Base-by-base conservation (phyloP, 2,329 filamentous ascomycete genomes). In the Colletotrichum truncatum region DNA sequence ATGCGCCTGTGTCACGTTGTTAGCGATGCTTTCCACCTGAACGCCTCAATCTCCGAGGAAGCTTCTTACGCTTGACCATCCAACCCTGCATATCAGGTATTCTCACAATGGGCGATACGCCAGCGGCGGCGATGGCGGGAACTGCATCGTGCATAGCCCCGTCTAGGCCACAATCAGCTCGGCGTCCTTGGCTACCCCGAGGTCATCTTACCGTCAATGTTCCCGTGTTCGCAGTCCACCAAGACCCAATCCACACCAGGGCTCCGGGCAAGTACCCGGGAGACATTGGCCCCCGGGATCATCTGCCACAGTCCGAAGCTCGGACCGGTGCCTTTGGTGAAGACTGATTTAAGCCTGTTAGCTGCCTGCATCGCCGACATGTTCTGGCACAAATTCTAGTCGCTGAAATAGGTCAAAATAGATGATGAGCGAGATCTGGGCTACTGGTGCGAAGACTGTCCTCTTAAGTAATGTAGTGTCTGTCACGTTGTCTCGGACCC, bases 191-290 rank as follows among this genome's bases (percentile, higher is more conserved):
- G 49, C 14, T 21, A 11, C 21, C 18, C 38, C 26, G 25, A n/a
- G 25, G 21, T 39, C 30, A 23, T 86, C 25, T 87, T 70, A 81
- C 79, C 84, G 36, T 82, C 82, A 63, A 86, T 76, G 67, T 82
- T 84, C 8, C 84, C 84, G 69, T 86, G 84, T 70, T 85, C 85
- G 60, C 83, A 84, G 67, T 85, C 85, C 53, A 86, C 85, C 74
- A 91, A 80, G 9, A 93, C 85, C 83, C 89, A 91, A 72, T 92
- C 89, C 2, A 89, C 82, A 1, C 88, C 89, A 1, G 84, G 77
- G 3, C 84, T 84, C 58, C 87, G 80, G 2, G 90, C 89, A 49
- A 93, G 78, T 16, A 83, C 75, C 56, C 88, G 82, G 5, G 87
- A 87, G 11, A 89, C 77, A 67, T 89, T 89, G 45, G 83, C 80